phyloP scores from a whole-genome alignment of 345 rosid genomes.

The Euphorbia pulcherrima region DNA sequence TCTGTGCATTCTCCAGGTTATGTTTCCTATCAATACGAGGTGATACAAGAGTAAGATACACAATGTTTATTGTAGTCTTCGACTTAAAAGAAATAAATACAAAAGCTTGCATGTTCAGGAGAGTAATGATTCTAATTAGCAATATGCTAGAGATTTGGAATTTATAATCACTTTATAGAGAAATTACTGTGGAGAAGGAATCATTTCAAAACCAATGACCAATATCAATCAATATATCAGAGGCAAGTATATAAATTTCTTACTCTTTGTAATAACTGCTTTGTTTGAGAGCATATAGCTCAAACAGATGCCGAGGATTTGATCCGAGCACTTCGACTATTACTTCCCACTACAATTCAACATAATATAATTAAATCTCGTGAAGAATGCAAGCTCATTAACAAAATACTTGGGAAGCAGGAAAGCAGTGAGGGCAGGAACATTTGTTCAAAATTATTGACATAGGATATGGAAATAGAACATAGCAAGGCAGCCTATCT shows the following conservation, averaged over 20 bases:
- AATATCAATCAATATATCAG: not conserved
- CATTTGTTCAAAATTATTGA: not conserved
- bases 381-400: conserved; percentile 1
- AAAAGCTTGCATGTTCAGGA: not conserved
- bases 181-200: conserved; percentile 2
- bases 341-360: conserved; percentile 62
- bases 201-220: not conserved
- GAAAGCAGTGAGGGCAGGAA: not conserved
- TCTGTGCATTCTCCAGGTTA: not conserved
- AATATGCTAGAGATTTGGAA: not conserved
- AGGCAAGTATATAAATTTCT: conserved; percentile 12
- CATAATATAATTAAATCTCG: conserved; percentile 22
- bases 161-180: too few species aligned
- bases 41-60: conserved; percentile 4
- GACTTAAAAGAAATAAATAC: not conserved
- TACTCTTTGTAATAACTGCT: conserved; percentile 72
- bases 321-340: conserved; percentile 86
- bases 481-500: not conserved
- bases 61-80: not conserved
- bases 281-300: conserved; percentile 89
- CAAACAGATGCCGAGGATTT: conserved; percentile 86
- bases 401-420: not conserved
- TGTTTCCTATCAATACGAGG: not conserved
- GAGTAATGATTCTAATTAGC: not conserved
- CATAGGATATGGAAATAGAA: conserved; percentile 4